A percentile compares a stretch with the other conserved stretches of the same genome.
Evolutionary conservation across 345 rosid genomes (phyloP).

Genomic region (Hirschfeldia incana): DNA sequence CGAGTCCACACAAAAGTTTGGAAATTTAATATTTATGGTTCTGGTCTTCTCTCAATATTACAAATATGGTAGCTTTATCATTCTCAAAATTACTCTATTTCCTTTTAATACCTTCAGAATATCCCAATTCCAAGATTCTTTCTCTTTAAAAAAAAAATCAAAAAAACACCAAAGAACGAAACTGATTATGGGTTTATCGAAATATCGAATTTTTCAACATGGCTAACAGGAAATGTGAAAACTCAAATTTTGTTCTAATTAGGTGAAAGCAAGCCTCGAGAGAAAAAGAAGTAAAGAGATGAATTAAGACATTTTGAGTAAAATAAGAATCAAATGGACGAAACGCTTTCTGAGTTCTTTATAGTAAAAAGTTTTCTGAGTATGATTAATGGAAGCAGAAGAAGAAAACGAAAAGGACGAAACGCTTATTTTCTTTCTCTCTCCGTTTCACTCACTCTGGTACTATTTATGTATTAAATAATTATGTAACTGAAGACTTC

Average conservation of each 20-base stretch:
- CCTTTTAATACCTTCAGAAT: background rate
- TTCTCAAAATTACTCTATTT: conserved; percentile 18
- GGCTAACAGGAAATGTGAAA: conserved; percentile 12
- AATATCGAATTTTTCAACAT: conserved; percentile 7
- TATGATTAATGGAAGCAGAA: conserved; percentile 37
- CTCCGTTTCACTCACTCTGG: conserved; percentile 15
- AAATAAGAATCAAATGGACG: conserved; percentile 29
- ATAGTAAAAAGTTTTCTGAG: conserved; percentile 1
- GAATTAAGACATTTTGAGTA: conserved; percentile 19
- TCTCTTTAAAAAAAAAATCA: background rate
- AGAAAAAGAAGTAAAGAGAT: conserved; percentile 35
- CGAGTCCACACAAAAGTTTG: conserved; percentile 11
- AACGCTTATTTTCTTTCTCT: conserved; percentile 30
- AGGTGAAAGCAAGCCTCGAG: background rate
- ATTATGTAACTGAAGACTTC: conserved; percentile 23
- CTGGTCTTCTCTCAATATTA: conserved; percentile 17
- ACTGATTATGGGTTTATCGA: conserved; percentile 6
- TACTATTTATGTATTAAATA: conserved; percentile 4
- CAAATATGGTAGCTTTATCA: conserved; percentile 30
- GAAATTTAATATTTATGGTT: conserved; percentile 5
- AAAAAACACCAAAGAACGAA: conserved; percentile 2
- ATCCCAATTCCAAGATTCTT: conserved; percentile 32
- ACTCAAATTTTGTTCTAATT: background rate
- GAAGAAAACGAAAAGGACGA: conserved; percentile 36
- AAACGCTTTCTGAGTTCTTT: conserved; percentile 24